Percentiles rank a stretch among this genome's conserved stretches.
Conservation (phyloP, 495 filamentous ascomycete species). For the Xylaria sp. region DNA sequence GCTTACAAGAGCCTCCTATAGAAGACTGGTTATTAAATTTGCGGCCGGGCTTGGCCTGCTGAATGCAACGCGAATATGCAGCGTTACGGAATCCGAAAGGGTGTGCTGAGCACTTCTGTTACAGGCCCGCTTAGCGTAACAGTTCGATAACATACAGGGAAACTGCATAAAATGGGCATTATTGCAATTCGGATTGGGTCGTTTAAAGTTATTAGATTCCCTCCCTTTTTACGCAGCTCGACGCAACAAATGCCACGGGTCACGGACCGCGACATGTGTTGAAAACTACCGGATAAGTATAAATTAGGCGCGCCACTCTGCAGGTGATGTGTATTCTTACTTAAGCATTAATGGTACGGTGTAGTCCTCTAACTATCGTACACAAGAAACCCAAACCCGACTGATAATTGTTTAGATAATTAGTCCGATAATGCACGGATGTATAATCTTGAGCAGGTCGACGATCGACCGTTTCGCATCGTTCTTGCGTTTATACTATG, state of each 20-base stretch:
- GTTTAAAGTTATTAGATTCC: not conserved
- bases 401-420: not conserved
- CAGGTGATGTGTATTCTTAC: not conserved
- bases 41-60: constrained; percentile 3
- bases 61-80: constrained; percentile 6
- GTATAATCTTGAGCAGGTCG: not conserved
- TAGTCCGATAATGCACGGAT: not conserved
- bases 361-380: not conserved
- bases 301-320: not conserved
- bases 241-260: not conserved
- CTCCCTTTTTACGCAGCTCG: not conserved
- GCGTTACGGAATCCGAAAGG: not conserved
- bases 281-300: not conserved
- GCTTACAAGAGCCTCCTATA: not conserved
- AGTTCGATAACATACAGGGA: not conserved
- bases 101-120: not conserved
- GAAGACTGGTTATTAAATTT: not conserved
- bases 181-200: constrained; percentile 1
- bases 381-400: not conserved
- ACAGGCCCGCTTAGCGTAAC: constrained; percentile 17
- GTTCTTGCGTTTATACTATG: not conserved
- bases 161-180: not conserved
- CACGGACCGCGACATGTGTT: not conserved
- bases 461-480: not conserved
- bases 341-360: too few relatives aligned